Conservation (phyloP, 2,329 filamentous ascomycete genomes). For the Fusarium transvaalense region DNA sequence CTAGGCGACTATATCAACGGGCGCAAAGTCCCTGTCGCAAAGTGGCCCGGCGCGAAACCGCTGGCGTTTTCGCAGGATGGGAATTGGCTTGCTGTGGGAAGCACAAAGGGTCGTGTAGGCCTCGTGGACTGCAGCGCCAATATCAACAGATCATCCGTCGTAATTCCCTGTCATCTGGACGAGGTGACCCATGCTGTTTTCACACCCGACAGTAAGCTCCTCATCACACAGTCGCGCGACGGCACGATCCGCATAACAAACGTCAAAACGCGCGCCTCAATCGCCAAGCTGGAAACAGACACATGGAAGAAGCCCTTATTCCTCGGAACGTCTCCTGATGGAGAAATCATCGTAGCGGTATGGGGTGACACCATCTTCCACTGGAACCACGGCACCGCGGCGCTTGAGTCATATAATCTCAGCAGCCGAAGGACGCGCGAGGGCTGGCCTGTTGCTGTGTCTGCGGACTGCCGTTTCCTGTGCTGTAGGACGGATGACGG, state of each 20-base stretch:
- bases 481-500: slow-evolving; percentile 54
- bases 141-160: slow-evolving; percentile 29
- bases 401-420: slow-evolving; percentile 52
- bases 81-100: slow-evolving; percentile 42
- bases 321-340: slow-evolving; percentile 48
- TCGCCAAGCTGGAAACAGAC: slow-evolving; percentile 50
- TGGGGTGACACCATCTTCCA: slow-evolving; percentile 54
- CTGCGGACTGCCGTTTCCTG: slow-evolving; percentile 53
- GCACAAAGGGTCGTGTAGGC: slow-evolving; percentile 40
- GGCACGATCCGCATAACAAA: slow-evolving; percentile 48
- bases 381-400: slow-evolving; percentile 50
- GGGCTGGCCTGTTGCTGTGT: slow-evolving; percentile 55
- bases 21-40: slow-evolving; percentile 31
- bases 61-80: slow-evolving; percentile 46
- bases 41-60: slow-evolving; percentile 43
- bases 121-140: slow-evolving; percentile 40
- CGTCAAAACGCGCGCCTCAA: slow-evolving; percentile 31
- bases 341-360: slow-evolving; percentile 50
- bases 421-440: slow-evolving; percentile 49
- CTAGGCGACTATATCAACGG: slow-evolving; percentile 46
- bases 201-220: slow-evolving; percentile 42
- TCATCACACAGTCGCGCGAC: slow-evolving; percentile 47
- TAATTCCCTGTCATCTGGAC: slow-evolving; percentile 44
- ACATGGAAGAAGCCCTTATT: slow-evolving; percentile 47
- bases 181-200: slow-evolving; percentile 48